Evolutionary conservation across 441 rosid genomes (phyloP), one percentile per base, ranked within the genome.

Genomic region (Sinapis alba): DNA sequence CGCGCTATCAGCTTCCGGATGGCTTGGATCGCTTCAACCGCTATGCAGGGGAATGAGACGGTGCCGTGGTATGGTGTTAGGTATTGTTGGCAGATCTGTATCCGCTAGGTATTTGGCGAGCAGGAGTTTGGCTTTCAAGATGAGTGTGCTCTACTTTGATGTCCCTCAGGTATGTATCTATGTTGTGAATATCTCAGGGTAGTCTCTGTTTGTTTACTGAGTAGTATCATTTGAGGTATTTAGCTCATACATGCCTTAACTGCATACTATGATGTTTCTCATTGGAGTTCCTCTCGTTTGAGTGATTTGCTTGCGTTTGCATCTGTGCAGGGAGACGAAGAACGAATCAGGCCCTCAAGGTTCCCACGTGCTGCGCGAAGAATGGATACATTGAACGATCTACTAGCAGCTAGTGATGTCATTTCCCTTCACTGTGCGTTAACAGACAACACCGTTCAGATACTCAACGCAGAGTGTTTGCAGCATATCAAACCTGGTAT

Each of bases 401-500:
- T 96, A 72, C 86, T 93, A n/a, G 97, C 98, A 38, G 98, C 98
- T 26, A 93, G 98, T 82, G 98, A 96, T 69, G 90, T 93, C 65
- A 85, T 96, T 62, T 96, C 98, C 0, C 96, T 96, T 80, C 99
- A 93, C 56, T 96, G 98, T 64, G 84, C 93, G 36, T 80, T 91
- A 62, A 90, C 97, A n/a, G 84, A 90, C 74, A 97, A 91, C 79
- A 96, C 99, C 12, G 83, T 93, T 85, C 97, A 96, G 86, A 91
- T 93, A 68, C 84, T 96, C 43, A 93, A 83, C 82, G 97, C 95
- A 34, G 97, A 93, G 62, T 90, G 99, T 80, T 88, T 96, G 87
- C 99, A 89, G 87, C 97, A 93, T 84, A 62, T 93, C 74, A 96
- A 93, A 76, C 98, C 98, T 76, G 98, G 99, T 91, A 89, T 10